Evolutionary conservation across 1,284 basidiomycete species (phyloP), one percentile per base, ranked within the genome.

Genomic region (Wallemia hederae): DNA sequence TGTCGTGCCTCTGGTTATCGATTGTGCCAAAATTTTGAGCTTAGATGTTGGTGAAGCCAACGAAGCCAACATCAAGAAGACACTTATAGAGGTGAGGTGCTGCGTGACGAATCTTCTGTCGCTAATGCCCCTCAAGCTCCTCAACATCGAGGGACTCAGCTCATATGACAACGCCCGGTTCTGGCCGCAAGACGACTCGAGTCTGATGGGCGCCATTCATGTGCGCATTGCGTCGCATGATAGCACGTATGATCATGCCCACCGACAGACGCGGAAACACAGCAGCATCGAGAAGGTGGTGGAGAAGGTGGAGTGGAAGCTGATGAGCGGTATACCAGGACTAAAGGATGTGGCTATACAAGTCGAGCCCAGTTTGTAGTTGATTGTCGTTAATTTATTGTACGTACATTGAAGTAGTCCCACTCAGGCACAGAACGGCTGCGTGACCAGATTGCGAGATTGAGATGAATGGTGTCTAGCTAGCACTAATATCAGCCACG

Each of bases 181-280:
- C 72, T 98, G 94, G 94, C 90, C 91, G 0, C 89, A 94, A 70
- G 92, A 96, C 69, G 79, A 85, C 1, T 77, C 79, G 11, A 81
- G 79, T 57, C 69, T 94, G 29, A 80, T 96, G 65, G 92, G 92
- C 22, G 86, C 86, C 1, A 86, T 98, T 62, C 87, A 87, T 68
- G 78, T 96, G 58, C 85, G 87, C 65, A 74, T 94, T 22, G 74
- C 75, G 11, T 76, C 76, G 0, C 79, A 81, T 0, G 71, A 74
- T 1, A 74, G 78, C 0, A 72, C 76, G 0, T 68, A 73, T 60
- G 81, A 85, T 64, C 76, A 77, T 1, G 70, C 74, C 1, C 39
- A 76, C 73, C 2, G 76, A 74, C 34, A 77, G 76, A 69, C 74
- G 74, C 27, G 64, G 60, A 65, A 73, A 73, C 80, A 78, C 69